Evolutionary conservation across 208 protist species (phyloP).

Genomic region (Trypanosoma avium): DNA sequence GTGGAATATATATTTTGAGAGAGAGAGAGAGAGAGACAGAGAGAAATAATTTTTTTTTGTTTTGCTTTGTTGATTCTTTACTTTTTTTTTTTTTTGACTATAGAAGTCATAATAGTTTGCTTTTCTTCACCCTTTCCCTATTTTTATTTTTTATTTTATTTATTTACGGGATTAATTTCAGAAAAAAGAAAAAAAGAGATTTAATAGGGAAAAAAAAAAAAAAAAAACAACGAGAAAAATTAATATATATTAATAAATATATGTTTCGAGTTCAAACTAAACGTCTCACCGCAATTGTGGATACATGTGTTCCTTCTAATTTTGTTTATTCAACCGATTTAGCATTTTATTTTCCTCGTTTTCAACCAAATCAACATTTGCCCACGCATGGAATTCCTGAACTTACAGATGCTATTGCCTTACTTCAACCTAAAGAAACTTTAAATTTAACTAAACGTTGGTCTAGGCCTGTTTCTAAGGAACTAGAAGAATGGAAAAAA

Average conservation of each 20-base stretch:
- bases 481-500: conserved; percentile 29
- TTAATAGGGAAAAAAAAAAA: background rate
- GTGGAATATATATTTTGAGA: background rate
- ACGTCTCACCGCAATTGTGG: conserved; percentile 32
- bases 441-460: conserved; percentile 19
- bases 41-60: background rate
- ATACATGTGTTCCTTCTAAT: conserved; percentile 57
- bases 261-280: conserved; percentile 47
- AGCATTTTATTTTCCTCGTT: conserved; percentile 84
- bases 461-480: conserved; percentile 19
- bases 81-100: too few species aligned
- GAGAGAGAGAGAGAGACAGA: too few species aligned
- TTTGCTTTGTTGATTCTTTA: background rate
- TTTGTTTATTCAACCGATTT: conserved; percentile 69
- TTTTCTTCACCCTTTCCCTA: too few species aligned
- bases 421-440: conserved; percentile 39
- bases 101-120: too few species aligned
- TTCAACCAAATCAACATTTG: conserved; percentile 70
- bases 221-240: too few species aligned
- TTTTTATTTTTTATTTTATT: too few species aligned
- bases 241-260: background rate
- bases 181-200: background rate
- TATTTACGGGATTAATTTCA: too few species aligned
- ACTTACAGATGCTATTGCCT: conserved; percentile 56
- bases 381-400: conserved; percentile 63